Evolutionary conservation across 2,329 filamentous ascomycete genomes (phyloP), one percentile per base, ranked within the genome.

Genomic region (Achaetomium macrosporum): DNA sequence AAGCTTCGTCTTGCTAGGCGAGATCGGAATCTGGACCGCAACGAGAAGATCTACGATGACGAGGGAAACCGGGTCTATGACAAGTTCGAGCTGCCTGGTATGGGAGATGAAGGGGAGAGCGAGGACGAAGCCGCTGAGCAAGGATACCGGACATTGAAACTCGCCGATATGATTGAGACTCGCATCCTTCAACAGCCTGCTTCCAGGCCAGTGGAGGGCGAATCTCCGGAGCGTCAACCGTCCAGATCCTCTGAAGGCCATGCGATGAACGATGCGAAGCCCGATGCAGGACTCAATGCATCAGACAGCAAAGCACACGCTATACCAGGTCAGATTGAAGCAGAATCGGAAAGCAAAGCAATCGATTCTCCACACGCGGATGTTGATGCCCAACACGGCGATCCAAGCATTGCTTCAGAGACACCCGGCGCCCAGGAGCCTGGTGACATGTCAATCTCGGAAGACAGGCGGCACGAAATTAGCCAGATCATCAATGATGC

Each of bases 31-130:
- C 68, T 76, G 5, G 76, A 79, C 50, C 66, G 74, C 55, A 79
- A 76, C 49, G 73, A 83, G 57, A 84, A 79, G 62, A 66, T 70
- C 16, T 83, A 83, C 58, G 83, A 92, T 60, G 76, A 82, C 11
- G 70, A 78, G 0, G 90, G 89, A 0, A 75, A 86, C 56, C 78
- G 89, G 10, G 69, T 89, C 10, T 95, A 92, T 61, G 83, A 79
- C 57, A 87, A 84, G 53, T 93, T 95, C 59, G 89, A 95, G 62
- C 83, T 83, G 60, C 85, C 85, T 0, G 79, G 80, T 11, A 72
- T 81, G 8, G 77, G 83, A 7, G 80, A 82, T 11, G 82, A 79
- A 25, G 25, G 25, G 4, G 25, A 25, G 25, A 25, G 25, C 0
- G 71, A 69, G 1, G 75, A 63, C 4, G 72, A 71, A 5, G 74